These are phyloP conservation scores for Lepidium africanum DNA, from an alignment of 345 rosid species.

Conservation along the genomic window DNA sequence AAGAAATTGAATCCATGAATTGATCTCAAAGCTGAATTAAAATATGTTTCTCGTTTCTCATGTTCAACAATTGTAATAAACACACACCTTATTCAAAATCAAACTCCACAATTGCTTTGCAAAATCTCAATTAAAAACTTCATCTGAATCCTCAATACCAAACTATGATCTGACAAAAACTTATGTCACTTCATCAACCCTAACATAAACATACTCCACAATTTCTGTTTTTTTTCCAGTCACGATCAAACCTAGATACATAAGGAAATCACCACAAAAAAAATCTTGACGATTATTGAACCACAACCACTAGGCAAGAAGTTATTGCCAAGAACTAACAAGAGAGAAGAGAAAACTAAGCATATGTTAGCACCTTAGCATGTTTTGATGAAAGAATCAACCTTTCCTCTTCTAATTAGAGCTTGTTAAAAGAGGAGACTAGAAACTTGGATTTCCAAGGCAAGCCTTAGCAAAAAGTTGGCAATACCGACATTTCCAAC, in stretches of 20 bases:
- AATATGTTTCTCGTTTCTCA: not conserved
- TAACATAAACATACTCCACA: too few species aligned
- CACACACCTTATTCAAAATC: not conserved
- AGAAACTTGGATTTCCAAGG: constrained; percentile 25
- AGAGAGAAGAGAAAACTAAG: too few species aligned
- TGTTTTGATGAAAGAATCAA: constrained; percentile 1
- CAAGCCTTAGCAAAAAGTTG: constrained; percentile 46
- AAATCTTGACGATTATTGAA: too few species aligned
- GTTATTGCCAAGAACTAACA: too few species aligned
- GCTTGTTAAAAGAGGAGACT: constrained; percentile 1
- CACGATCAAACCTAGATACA: too few species aligned
- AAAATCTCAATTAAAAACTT: not conserved
- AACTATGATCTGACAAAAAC: not conserved
- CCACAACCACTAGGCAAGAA: too few species aligned
- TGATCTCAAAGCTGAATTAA: not conserved
- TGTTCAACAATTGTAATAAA: too few species aligned
- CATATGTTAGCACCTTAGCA: too few species aligned
- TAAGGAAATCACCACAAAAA: too few species aligned
- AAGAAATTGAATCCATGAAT: not conserved
- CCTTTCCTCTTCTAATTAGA: not conserved
- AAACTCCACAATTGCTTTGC: not conserved
- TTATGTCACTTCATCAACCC: not conserved
- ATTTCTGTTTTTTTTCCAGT: too few species aligned
- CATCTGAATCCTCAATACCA: not conserved
- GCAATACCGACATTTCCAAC: constrained; percentile 74